phyloP scores from a whole-genome alignment of 805 yeast species.

The Barnettozyma vustinii region DNA sequence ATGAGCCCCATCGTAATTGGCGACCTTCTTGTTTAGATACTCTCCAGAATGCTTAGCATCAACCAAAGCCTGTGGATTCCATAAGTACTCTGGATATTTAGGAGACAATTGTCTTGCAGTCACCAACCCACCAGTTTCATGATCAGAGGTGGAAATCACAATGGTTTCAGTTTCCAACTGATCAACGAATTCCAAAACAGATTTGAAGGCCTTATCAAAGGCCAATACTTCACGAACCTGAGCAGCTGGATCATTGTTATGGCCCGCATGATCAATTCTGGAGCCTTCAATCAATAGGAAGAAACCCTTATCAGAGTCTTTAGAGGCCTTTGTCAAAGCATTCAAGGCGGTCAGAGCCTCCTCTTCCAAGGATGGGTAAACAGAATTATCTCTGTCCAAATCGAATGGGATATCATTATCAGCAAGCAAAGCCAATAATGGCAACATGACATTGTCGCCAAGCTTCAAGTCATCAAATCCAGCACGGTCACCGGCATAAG shows the following conservation, averaged over 20 bases:
- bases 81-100: constrained; percentile 76
- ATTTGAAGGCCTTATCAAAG: constrained; percentile 73
- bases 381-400: constrained; percentile 58
- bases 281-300: constrained; percentile 87
- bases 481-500: constrained; percentile 51
- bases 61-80: constrained; percentile 76
- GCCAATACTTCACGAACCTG: constrained; percentile 90
- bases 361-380: constrained; percentile 75
- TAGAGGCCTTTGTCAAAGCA: constrained; percentile 60
- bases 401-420: constrained; percentile 80
- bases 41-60: constrained; percentile 78
- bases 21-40: constrained; percentile 46
- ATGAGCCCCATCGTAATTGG: constrained; percentile 28
- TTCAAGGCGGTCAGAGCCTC: constrained; percentile 69
- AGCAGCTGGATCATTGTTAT: constrained; percentile 89
- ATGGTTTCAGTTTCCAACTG: constrained; percentile 68
- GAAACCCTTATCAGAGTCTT: constrained; percentile 75
- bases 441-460: constrained; percentile 66
- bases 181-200: constrained; percentile 67
- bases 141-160: constrained; percentile 82
- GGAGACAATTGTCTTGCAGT: constrained; percentile 70
- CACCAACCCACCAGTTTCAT: constrained; percentile 94
- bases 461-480: constrained; percentile 50
- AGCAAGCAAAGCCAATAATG: constrained; percentile 72
- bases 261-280: constrained; percentile 94